phyloP scores from a whole-genome alignment of 352 stramenopile species.

The Pelagophyceae sp. region DNA sequence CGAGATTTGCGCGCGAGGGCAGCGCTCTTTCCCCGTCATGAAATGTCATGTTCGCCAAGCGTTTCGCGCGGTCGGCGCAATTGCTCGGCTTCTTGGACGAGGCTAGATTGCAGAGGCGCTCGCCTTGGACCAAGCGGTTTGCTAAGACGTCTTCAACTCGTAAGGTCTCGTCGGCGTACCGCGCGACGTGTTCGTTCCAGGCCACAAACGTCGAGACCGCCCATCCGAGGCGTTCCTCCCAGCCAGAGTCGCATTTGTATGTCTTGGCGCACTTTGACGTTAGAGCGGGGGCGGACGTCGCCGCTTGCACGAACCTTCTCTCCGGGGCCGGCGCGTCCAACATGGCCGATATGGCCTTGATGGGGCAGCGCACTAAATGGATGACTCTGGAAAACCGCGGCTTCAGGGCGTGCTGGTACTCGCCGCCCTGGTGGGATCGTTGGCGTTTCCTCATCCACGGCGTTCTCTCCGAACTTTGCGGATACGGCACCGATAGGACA shows the following conservation, averaged over 20 bases:
- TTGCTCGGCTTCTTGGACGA: neutral
- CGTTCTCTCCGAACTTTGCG: neutral
- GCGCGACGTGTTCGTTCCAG: neutral
- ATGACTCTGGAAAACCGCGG: neutral
- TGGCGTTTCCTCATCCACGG: neutral
- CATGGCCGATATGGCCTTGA: neutral
- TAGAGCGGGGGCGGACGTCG: neutral
- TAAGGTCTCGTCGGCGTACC: neutral
- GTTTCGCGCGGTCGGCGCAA: neutral
- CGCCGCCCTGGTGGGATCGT: neutral
- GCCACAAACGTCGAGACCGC: conserved; percentile 1
- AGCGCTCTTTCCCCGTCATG: neutral
- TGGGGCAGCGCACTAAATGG: neutral
- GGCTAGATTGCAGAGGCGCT: neutral
- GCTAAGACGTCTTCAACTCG: neutral
- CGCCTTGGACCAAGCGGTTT: too few species aligned
- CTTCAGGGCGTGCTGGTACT: conserved; percentile 2
- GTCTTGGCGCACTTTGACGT: neutral
- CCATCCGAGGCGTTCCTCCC: neutral
- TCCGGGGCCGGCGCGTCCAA: neutral
- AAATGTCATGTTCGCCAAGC: neutral
- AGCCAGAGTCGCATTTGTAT: neutral
- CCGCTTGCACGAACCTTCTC: neutral
- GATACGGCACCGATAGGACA: neutral
- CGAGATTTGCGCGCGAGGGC: neutral